Evolutionary conservation across 495 filamentous ascomycete genomes (phyloP), one percentile per base, ranked within the genome.

Genomic region (Trichocladium antarcticum): DNA sequence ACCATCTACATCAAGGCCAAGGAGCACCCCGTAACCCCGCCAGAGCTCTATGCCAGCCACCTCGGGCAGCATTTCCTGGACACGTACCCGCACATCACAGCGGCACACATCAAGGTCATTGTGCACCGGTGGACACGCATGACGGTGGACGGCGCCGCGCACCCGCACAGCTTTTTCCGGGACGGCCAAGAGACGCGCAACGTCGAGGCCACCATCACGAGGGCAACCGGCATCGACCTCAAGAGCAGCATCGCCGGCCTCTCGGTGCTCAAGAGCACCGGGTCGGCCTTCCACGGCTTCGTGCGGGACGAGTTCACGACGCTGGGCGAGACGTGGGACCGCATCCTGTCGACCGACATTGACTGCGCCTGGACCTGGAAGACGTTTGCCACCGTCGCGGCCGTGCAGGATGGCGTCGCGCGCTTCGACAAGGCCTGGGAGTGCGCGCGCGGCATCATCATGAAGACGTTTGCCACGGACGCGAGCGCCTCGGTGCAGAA

Each of bases 151-250:
- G 90, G 88, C 59, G 80, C 83, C 68, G 85, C 87, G 31, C 92
- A 98, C 72, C 88, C 92, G n/a, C 90, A 98, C 76, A 88, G 84
- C 36, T 98, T 96, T 76, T 73, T 85, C 65, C 83, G 89, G 50
- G 89, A 96, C 65, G 81, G 92, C 69, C 68, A 79, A 50, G 92
- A 98, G 69, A 92, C 80, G 49, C 83, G 92, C 61, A 81, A 75
- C 55, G 84, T 85, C 47, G 79, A 85, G 55, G 80, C 73, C 14
- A 65, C 66, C 46, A 74, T 80, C 55, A 69, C 71, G 44, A 71
- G 74, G 53, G 46, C 49, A 37, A 37, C 52, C 17, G 85, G 84
- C 40, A 82, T 96, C 63, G 74, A 77, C 39, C 74, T 94, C 61
- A 74, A 71, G 55, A 85, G 84, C 50, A 74, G 76, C 24, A 81